Evolutionary conservation across 1,284 basidiomycete genomes (phyloP), one percentile per base, ranked within the genome.

Genomic region (Takashimella koratensis): DNA sequence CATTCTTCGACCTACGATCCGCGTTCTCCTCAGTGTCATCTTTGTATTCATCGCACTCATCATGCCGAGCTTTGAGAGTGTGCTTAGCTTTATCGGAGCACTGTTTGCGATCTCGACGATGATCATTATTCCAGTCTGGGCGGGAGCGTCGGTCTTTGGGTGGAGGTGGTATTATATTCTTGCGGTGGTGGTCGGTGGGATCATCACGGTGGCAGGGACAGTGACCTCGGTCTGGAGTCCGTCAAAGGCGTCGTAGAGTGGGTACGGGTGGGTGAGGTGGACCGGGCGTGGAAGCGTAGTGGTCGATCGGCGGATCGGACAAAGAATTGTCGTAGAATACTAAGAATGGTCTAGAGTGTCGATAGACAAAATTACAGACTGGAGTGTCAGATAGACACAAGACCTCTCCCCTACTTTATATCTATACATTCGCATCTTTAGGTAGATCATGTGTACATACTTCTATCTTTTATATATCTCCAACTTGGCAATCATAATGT

Each of bases 61-160:
- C 53, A 77, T 96, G 41, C 93, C 94, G 1, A 83, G 88, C 51
- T 96, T 97, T 70, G 87, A 88, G 65, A 82, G 85, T 5, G 81
- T 92, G 68, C 90, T 96, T 87, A 85, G 85, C 13, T 87, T 93
- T 66, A 78, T 94, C 42, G 91, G 92, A 3, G 84, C 85, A 8
- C 90, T 90, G 67, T 83, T 87, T 44, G 86, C 88, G 0, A 89
- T 92, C 66, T 76, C 86, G 58, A 81, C 89, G n/a, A 86, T 85
- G 61, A 82, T 90, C 43, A 85, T 91, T 61, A 85, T 87, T 1
- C 90, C 90, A 2, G 78, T 90, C 39, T 78, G 79, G 44, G 81
- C 81, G 44, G 76, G 87, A 47, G 79, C 81, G 5, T 75, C 81
- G 21, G 52, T 71, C 4, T 68, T 65, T 52, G 72, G 73, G 12